Conservation (phyloP, 225 moss, liverwort and hornwort genomes). For the Pseudisothecium myosuroides region DNA sequence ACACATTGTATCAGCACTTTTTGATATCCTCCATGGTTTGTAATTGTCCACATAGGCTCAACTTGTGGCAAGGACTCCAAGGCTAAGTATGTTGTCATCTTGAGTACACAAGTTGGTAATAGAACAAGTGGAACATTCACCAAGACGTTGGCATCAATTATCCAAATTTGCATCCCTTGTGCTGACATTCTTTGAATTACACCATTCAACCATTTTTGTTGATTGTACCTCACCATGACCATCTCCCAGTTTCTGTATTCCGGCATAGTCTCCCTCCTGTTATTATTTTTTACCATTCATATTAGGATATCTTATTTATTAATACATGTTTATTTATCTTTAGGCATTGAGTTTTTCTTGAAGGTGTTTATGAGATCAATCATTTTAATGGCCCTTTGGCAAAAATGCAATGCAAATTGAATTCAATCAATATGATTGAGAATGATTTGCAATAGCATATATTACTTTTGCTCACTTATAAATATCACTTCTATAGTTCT, state of each 20-base stretch:
- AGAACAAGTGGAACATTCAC: conserved; percentile 46
- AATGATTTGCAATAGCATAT: not conserved
- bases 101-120: conserved; percentile 37
- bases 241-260: conserved; percentile 25
- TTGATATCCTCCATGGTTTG: not conserved
- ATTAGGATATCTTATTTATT: not conserved
- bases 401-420: not conserved
- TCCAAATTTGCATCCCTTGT: conserved; percentile 38
- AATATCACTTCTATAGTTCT: too few species aligned
- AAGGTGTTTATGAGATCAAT: rapidly evolving
- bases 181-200: conserved; percentile 5
- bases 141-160: conserved; percentile 2
- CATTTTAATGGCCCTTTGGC: rapidly evolving
- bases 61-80: not conserved
- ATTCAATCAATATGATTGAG: not conserved
- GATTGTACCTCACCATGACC: conserved; percentile 42
- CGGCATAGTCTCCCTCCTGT: conserved; percentile 7
- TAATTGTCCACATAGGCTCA: not conserved
- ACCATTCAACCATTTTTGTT: conserved; percentile 41
- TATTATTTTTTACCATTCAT: not conserved
- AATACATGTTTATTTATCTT: not conserved
- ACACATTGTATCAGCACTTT: conserved; percentile 17
- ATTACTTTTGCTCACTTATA: not conserved
- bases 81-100: not conserved
- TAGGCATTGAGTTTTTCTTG: not conserved